Base-by-base conservation (phyloP, 176 grass and related monocot genomes). In the Cocos nucifera region DNA sequence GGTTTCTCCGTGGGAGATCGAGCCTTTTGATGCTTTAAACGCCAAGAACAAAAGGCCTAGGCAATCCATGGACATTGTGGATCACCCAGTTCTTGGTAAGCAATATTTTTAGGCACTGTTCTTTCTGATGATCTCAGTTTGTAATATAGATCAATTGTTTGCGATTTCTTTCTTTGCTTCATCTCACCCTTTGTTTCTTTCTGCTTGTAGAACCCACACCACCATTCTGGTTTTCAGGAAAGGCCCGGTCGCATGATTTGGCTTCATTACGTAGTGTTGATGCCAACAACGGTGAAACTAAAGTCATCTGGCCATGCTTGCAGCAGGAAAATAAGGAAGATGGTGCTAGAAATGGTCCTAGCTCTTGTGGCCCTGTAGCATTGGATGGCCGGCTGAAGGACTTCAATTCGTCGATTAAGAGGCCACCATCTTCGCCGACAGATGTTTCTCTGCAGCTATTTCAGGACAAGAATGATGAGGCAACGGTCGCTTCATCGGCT, bases 181-280 rank as follows among this genome's bases (percentile, higher is more conserved):
- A n/a, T 51, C 15, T 63, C 35, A 44, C 19, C 49, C 15, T 16
- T 21, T 21, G 21, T 21, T 64, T 51, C 5, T 51, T 17, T 71
- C 58, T n/a, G 23, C 58, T 59, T 73, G 68, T 63, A 88, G 79
- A 83, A 73, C 59, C 76, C 19, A 35, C 51, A 49, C 53, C 75
- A 69, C 66, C 70, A 72, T 83, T 88, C 60, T 79, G 79, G 79
- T 61, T 79, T 19, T 79, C 79, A 60, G 76, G 79, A 61, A 65
- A 49, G 72, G n/a, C 79, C 39, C 66, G 76, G 9, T 71, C 75
- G 27, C 79, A 73, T 69, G 85, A 79, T 59, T 79, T 79, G 39
- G 30, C 72, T 65, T 44, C 59, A 25, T 48, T 59, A 63, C 64
- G 52, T 27, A 75, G 61, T 30, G 63, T 2, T 35, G 79, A 83